These are phyloP conservation scores for Arthrobotrys conoides DNA, from an alignment of 2,329 filamentous ascomycete species.

Conservation along the genomic window DNA sequence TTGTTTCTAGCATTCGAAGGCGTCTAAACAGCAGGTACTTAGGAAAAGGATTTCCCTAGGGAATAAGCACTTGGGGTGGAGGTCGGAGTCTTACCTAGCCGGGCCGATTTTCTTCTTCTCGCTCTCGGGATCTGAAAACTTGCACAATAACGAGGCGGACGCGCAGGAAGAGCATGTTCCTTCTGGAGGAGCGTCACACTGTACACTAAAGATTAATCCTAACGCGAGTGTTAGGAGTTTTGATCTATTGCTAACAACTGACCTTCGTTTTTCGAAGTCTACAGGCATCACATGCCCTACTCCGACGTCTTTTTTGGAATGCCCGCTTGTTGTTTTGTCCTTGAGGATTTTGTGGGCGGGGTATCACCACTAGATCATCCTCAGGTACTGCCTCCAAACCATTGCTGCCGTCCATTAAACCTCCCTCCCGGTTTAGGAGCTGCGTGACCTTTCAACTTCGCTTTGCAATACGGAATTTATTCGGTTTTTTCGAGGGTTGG, in stretches of 20 bases:
- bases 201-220: slow-evolving; percentile 11
- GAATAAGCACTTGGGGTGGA: not conserved
- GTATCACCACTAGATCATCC: slow-evolving; percentile 60
- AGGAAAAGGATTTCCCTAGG: slow-evolving; percentile 1
- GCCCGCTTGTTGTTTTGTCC: slow-evolving; percentile 61
- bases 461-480: not conserved
- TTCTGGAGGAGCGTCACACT: slow-evolving; percentile 64
- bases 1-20: slow-evolving; percentile 63
- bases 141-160: slow-evolving; percentile 64
- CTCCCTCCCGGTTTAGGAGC: slow-evolving; percentile 2
- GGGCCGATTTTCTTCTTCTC: slow-evolving; percentile 64
- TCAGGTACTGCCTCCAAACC: slow-evolving; percentile 53
- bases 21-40: slow-evolving; percentile 60
- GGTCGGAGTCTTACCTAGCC: slow-evolving; percentile 60
- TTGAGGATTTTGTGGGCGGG: slow-evolving; percentile 50
- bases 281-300: slow-evolving; percentile 64
- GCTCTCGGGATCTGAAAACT: slow-evolving; percentile 63
- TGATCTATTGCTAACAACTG: slow-evolving; percentile 24
- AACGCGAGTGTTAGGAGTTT: not conserved
- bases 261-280: slow-evolving; percentile 65
- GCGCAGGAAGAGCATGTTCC: slow-evolving; percentile 64
- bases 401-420: slow-evolving; percentile 39
- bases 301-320: slow-evolving; percentile 64
- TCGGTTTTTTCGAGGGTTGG: not conserved
- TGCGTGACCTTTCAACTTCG: not conserved